phyloP scores from a whole-genome alignment of 306 rosid genomes.

The Spatholobus suberectus region DNA sequence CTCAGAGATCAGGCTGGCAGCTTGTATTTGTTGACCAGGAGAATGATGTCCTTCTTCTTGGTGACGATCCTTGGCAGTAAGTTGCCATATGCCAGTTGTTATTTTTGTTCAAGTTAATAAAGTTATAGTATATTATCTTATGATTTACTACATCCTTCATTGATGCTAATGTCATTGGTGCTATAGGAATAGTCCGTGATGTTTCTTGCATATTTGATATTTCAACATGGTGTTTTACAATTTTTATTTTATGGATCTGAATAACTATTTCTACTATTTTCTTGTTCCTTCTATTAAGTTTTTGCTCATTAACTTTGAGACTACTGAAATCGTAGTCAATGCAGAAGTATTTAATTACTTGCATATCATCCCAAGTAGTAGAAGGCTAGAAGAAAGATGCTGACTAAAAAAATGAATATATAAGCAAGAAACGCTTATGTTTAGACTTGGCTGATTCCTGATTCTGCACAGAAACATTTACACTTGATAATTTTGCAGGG shows the following conservation, averaged over 20 bases:
- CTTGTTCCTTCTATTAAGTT: not conserved
- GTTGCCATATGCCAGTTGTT: slow-evolving; percentile 36
- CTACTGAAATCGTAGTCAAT: not conserved
- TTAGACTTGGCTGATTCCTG: not conserved
- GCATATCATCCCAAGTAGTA: not conserved
- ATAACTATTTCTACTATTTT: not conserved
- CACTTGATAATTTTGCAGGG: slow-evolving; percentile 52
- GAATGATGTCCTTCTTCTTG: slow-evolving; percentile 94
- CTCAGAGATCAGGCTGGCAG: slow-evolving; percentile 99
- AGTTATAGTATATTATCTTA: not conserved
- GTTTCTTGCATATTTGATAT: not conserved
- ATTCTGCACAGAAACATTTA: slow-evolving; percentile 18
- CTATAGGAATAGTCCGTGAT: not conserved
- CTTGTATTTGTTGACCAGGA: slow-evolving; percentile 98
- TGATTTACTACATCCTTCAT: not conserved
- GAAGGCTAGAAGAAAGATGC: not conserved
- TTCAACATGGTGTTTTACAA: not conserved
- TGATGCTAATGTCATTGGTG: not conserved
- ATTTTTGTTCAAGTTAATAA: not conserved
- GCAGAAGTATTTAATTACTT: not conserved
- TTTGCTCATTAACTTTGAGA: not conserved
- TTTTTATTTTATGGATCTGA: not conserved
- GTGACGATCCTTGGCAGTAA: slow-evolving; percentile 93
- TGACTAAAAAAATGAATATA: not conserved
- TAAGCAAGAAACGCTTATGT: not conserved